Base-by-base conservation (phyloP, 225 moss, liverwort and hornwort species). In the Anthoceros angustus region DNA sequence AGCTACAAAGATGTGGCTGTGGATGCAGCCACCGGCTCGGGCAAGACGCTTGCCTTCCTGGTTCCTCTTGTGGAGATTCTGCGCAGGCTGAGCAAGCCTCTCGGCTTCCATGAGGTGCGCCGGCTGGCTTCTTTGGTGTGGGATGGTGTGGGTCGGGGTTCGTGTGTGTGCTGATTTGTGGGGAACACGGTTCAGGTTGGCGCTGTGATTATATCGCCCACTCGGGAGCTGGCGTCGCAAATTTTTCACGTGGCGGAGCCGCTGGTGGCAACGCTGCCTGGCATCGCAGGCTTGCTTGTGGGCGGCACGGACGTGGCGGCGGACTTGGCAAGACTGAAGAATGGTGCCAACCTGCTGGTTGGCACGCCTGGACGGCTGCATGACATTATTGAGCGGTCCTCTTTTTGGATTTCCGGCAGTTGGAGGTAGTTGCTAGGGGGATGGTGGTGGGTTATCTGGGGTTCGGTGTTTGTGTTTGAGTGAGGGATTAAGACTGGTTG, bases 341-440 rank as follows among this genome's bases (percentile, higher is more conserved):
- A 69, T 62, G 88, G 92, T 67, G 92, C 91, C 24, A 98, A 92
- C 71, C 70, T 98, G 71, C 73, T 98, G 46, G 80, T 98, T 66
- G 95, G 95, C 73, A 98, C 95, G 41, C 95, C 95, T 45, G 95
- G 95, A 69, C 95, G 95, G 0, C 67, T 98, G 69, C 85, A 92
- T 70, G 95, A 98, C 65, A 80, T 98, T 24, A 78, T 98, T 73
- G 92, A 92, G 73, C 92, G 95, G 60, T 85, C 86, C 65, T 66
- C 95, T 63, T 78, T 82, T 74, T 98, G 74, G 86, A 98, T 70
- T 79, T 98, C 72, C 80, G 77, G 74, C 86, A 67, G 67, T 80
- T 98, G 38, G 95, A 98, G 95, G 95, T 77, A 32, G 14, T 64
- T 20, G 41, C 61, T 39, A 8, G 60, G 41, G 25, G 7, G 21